Base-by-base conservation (phyloP, 2,329 filamentous ascomycete genomes). In the Penicillium sp. region DNA sequence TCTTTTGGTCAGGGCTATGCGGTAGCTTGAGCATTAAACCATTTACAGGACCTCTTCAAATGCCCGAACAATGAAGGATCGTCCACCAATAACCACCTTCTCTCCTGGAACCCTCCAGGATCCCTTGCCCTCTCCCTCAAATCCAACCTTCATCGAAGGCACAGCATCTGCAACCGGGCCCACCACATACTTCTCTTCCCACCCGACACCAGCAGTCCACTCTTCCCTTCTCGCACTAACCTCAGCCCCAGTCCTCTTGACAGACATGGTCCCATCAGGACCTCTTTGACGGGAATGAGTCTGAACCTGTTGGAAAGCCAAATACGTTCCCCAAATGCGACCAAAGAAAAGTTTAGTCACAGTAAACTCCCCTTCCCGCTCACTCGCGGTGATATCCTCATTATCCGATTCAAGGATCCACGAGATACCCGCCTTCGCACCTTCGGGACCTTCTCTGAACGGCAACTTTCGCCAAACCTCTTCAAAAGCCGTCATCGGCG, bases 391-490 rank as follows among this genome's bases (percentile, higher is more conserved):
- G 14, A 58, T 11, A 2, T 56, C 37, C 14, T 28, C 54, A 33
- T 58, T 48, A 24, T 55, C 62, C 0, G 64, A 67, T 54, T 72
- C 70, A 1, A 72, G 48, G 13, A 73, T 58, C 67, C 69, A 71
- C 2, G 69, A 70, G 5, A 70, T 37, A 3, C 64, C 64, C 7
- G 49, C 55, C 0, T 46, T 16, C 1, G 48, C 16, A 0, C 67
- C 70, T 9, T 70, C 64, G 0, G 71, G 73, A 2, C 72, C 67
- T 2, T 58, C 48, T 10, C 46, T 52, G 10, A 77, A 65, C 2
- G 71, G 63, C 3, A 75, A 68, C 34, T 85, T 82, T 1, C 73
- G 69, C 87, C 87, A 90, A 2, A 88, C 67, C 69, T 91, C 88
- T 67, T 90, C 87, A 60, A 91, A 91, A 5, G 68, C 63, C 4